These are phyloP conservation scores for Trametes cubensis DNA, from an alignment of 768 basidiomycete species.

Conservation along the genomic window DNA sequence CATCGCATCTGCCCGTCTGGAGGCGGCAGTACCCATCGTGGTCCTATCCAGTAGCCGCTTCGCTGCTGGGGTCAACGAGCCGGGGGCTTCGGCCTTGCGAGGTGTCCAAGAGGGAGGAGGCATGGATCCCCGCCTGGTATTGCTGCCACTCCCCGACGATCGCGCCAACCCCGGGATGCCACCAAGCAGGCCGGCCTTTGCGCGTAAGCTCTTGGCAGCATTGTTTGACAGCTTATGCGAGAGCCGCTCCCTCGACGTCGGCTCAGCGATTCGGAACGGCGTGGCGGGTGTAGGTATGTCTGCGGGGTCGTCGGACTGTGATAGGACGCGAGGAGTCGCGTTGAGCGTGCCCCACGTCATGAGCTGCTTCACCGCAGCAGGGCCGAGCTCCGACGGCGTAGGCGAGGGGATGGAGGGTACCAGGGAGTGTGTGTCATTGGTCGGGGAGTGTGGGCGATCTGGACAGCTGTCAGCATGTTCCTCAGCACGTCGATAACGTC, in stretches of 20 bases:
- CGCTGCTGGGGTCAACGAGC: conserved; percentile 86
- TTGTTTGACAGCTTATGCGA: conserved; percentile 80
- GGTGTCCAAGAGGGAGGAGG: conserved; percentile 82
- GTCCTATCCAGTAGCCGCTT: conserved; percentile 73
- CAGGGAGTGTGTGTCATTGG: conserved; percentile 63
- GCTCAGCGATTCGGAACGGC: conserved; percentile 79
- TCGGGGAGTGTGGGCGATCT: conserved; percentile 70
- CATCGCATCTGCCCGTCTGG: conserved; percentile 71
- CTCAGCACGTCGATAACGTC: not conserved
- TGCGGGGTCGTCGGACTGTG: conserved; percentile 56
- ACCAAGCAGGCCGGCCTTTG: conserved; percentile 69
- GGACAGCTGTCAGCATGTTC: conserved; percentile 15
- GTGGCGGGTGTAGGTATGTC: conserved; percentile 47
- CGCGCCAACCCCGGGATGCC: conserved; percentile 42
- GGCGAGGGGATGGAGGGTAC: conserved; percentile 89
- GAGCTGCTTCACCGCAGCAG: conserved; percentile 83
- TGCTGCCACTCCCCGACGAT: conserved; percentile 41
- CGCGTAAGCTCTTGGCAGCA: conserved; percentile 79
- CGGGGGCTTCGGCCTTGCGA: conserved; percentile 67
- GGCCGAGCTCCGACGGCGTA: conserved; percentile 78
- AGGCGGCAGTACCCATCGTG: conserved; percentile 63
- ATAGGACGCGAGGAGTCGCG: conserved; percentile 88
- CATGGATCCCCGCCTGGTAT: conserved; percentile 59
- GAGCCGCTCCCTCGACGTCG: conserved; percentile 77
- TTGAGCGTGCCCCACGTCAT: conserved; percentile 98